Base-by-base conservation (phyloP, 2,329 filamentous ascomycete species). In the Colletotrichum cuscutae region DNA sequence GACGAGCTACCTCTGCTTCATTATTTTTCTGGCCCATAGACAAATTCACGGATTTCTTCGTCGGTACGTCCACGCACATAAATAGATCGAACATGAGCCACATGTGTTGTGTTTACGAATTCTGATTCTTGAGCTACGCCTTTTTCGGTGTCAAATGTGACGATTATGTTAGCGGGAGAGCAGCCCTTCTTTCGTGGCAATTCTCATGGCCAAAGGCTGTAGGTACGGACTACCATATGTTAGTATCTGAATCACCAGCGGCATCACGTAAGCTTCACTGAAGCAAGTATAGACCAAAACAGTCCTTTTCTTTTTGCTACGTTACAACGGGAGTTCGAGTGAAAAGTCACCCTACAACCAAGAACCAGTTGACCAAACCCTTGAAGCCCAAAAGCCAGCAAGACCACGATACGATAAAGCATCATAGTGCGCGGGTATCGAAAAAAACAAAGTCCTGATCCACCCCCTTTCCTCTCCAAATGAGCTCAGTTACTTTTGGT, bases 341-440 rank as follows among this genome's bases (percentile, higher is more conserved):
- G 28, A 63, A 35, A 53, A 53, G 4, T 60, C 35, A 64, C 65
- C 64, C 59, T 69, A 56, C 42, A 37, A 69, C 24, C 59, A 54
- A 64, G 37, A 68, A 57, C 9, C 49, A 35, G 37, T 37, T 58
- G 42, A 59, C 65, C 59, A 68, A 59, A 59, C 30, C 65, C 46
- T 37, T 60, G 37, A 42, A 64, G 59, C 59, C 59, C 57, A 53
- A 54, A 64, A 69, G 69, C 58, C 65, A 56, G 65, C 26, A 35
- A n/a, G 19, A 49, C 19, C 30, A 32, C 42, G 59, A 26, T 69
- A 42, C 32, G 32, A 12, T 35, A 12, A 35, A 59, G 53, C 69
- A 69, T 72, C 66, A 64, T 69, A 30, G 46, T 59, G 59, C 30
- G 60, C 15, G 46, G 42, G 24, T 58, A 42, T 26, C 42, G 52